Conservation (phyloP, 2,329 filamentous ascomycete genomes). For the Pyricularia grisea region DNA sequence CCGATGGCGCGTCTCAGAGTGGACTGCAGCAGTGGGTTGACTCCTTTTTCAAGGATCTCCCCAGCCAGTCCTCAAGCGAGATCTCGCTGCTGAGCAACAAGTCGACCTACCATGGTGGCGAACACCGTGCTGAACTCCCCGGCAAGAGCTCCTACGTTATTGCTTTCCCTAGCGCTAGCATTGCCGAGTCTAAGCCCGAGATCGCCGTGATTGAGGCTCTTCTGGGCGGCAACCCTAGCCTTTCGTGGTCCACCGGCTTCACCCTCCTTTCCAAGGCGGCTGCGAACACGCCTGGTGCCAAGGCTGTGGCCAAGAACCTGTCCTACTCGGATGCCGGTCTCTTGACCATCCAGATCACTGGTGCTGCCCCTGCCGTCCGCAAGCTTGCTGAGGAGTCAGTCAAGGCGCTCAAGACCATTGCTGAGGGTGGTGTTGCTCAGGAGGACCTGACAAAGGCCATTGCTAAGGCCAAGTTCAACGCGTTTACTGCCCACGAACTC, state of each 20-base stretch:
- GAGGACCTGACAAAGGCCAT: conserved; percentile 89
- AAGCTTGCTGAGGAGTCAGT: conserved; percentile 68
- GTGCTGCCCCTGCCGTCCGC: conserved; percentile 62
- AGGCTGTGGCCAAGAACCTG: conserved; percentile 65
- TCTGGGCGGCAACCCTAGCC: conserved; percentile 78
- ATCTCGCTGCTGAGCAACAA: conserved; percentile 49
- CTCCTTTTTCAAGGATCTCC: conserved; percentile 77
- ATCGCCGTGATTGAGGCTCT: conserved; percentile 78
- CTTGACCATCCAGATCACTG: conserved; percentile 71
- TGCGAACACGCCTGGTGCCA: conserved; percentile 54
- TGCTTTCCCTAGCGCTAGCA: conserved; percentile 84
- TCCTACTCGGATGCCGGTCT: conserved; percentile 94
- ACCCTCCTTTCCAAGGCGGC: conserved; percentile 77
- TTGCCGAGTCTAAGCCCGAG: conserved; percentile 78
- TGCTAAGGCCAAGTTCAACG: conserved; percentile 87
- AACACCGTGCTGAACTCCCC: conserved; percentile 76
- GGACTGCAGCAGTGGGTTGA: conserved; percentile 82
- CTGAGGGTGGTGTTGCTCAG: conserved; percentile 63
- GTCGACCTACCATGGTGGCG: conserved; percentile 87
- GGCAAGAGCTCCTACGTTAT: conserved; percentile 78
- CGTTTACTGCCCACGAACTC: conserved; percentile 73
- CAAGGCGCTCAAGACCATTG: conserved; percentile 73
- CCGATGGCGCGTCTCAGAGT: conserved; percentile 71
- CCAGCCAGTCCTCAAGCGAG: conserved; percentile 41
- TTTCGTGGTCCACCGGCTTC: conserved; percentile 96